A percentile compares a stretch with the other conserved stretches of the same genome.
These are phyloP conservation scores for Dioscorea alata DNA, from an alignment of 106 monocot species.

Conservation along the genomic window DNA sequence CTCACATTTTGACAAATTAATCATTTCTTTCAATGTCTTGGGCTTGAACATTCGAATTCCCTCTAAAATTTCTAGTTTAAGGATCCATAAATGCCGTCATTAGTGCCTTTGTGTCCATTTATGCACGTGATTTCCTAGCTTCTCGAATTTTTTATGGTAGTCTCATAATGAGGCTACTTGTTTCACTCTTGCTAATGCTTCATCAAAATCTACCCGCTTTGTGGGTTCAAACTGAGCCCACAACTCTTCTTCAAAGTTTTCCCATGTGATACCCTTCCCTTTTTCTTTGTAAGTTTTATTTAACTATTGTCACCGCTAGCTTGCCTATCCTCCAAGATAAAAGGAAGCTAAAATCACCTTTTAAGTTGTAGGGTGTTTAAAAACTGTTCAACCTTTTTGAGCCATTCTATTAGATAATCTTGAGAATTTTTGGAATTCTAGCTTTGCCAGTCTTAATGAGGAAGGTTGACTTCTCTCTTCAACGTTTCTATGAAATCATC, in stretches of 20 bases:
- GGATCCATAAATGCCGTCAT: no score
- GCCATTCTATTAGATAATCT: no score
- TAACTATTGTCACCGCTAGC: background rate
- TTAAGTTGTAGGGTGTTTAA: no score
- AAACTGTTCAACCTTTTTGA: no score
- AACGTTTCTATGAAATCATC: no score
- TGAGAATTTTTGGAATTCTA: no score
- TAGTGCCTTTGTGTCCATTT: background rate
- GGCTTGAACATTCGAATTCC: no score
- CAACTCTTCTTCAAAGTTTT: background rate
- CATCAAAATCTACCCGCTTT: background rate
- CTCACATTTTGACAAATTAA: background rate
- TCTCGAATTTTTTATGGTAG: background rate
- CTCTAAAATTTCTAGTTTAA: background rate
- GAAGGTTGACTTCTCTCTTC: no score
- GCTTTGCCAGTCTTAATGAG: no score
- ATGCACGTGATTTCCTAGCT: background rate
- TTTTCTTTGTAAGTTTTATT: no score
- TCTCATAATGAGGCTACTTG: background rate
- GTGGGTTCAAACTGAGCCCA: background rate
- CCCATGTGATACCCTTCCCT: background rate
- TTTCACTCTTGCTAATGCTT: background rate
- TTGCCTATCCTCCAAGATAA: conserved; percentile 3
- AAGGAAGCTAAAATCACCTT: no score
- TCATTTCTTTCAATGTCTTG: background rate